Evolutionary conservation across 331 rosid species (phyloP), one percentile per base, ranked within the genome.

Genomic region (Acacia concinna): DNA sequence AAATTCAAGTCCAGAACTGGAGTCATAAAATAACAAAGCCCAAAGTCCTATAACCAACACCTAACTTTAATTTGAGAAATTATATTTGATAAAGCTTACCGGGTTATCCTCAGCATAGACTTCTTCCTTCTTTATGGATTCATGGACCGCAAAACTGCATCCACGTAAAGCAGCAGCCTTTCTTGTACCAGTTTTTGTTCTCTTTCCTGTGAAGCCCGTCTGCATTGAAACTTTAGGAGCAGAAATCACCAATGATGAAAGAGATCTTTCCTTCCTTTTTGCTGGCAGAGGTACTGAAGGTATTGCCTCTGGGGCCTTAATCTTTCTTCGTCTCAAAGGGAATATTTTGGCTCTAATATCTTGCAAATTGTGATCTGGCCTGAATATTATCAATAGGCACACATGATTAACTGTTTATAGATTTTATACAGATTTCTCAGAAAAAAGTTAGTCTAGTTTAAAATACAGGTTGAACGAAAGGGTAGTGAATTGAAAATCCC

Each of bases 361-460:
- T 87, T 96, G 99, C 86, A 96, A 81, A 89, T 96, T 96, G 86
- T 96, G 98, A 87, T 96, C 99, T 62, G 98, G 97, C 97, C 99
- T 96, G 94, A 79, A 84, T 34, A 85, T 51, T 80, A 69, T 60
- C 70, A 80, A 56, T 8, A 72, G 66, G 57, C 78, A 78, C 68
- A 71, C 66, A 63, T 28, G 56, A 65, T 74, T 65, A 69, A 28
- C 62, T 21, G 7, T 17, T 31, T 57, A 23, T 35, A 68, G 49
- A 71, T 74, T 35, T 20, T 20, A 63, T 20, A 27, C 17, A 66
- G 40, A 69, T 64, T 64, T 74, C 68, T 25, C 17, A 74, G 32
- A 51, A 35, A 27, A 59, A 60, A 27, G 20, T 14, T 60, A 14
- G 6, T 2, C 68, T 14, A 62, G 40, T 14, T 15, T 30, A 62